Conservation (phyloP, 2,329 filamentous ascomycete genomes). For the Ampelomyces quisqualis region DNA sequence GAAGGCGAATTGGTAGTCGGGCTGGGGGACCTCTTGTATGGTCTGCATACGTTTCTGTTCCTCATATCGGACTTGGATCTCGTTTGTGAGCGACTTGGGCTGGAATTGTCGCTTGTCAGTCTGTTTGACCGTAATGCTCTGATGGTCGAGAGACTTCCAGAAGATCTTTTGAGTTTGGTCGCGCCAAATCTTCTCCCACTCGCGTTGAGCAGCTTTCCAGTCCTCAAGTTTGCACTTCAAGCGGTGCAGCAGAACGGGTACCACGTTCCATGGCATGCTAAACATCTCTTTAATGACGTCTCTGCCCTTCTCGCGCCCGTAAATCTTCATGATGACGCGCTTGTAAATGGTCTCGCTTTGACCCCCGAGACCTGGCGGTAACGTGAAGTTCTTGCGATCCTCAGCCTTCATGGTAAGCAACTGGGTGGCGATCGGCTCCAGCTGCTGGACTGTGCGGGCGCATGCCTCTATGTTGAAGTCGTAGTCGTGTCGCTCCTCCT, state of each 20-base stretch:
- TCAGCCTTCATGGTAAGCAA: constrained; percentile 73
- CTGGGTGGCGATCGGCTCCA: constrained; percentile 91
- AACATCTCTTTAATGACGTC: constrained; percentile 89
- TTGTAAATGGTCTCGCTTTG: constrained; percentile 97
- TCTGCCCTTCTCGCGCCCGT: constrained; percentile 78
- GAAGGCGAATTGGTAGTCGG: constrained; percentile 74
- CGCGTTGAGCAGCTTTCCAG: constrained; percentile 93
- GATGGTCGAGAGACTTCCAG: constrained; percentile 94
- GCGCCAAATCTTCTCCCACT: constrained; percentile 99
- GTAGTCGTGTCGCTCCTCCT: constrained; percentile 97
- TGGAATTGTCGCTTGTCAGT: constrained; percentile 90
- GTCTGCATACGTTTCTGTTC: constrained; percentile 76
- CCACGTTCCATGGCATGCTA: constrained; percentile 76
- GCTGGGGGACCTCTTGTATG: constrained; percentile 58
- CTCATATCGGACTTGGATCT: constrained; percentile 90
- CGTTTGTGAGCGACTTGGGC: constrained; percentile 83
- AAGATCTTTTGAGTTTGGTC: constrained; percentile 93
- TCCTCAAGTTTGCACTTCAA: constrained; percentile 97
- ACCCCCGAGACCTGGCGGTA: constrained; percentile 81
- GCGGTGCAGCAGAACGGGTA: constrained; percentile 83
- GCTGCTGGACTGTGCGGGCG: constrained; percentile 88
- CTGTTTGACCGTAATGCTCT: constrained; percentile 85
- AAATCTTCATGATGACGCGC: constrained; percentile 96
- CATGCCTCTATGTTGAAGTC: constrained; percentile 98
- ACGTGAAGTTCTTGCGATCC: constrained; percentile 72